phyloP scores from a whole-genome alignment of 495 filamentous ascomycete genomes.

The Tuber microsphaerosporum region DNA sequence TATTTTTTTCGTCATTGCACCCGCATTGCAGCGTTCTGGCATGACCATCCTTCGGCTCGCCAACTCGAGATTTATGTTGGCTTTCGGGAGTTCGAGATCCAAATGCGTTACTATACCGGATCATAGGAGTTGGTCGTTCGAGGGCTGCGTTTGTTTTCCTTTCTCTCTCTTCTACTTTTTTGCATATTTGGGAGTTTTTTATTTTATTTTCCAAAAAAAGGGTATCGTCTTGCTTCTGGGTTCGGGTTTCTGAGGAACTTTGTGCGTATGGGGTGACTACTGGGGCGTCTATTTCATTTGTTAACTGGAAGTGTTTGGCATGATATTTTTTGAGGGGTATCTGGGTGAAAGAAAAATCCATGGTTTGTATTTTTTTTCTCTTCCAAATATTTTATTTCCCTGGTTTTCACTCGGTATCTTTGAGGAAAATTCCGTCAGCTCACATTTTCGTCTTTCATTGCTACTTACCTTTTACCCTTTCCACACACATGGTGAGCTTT shows the following conservation, averaged over 20 bases:
- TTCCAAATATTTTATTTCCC: slow-evolving; percentile 13
- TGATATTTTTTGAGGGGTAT: slow-evolving; percentile 25
- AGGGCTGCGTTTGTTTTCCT: slow-evolving; percentile 19
- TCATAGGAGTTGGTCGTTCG: slow-evolving; percentile 8
- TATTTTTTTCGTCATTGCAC: slow-evolving; percentile 14
- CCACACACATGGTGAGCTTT: slow-evolving; percentile 8
- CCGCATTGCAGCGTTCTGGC: slow-evolving; percentile 9
- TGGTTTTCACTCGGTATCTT: slow-evolving; percentile 7
- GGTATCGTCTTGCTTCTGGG: slow-evolving; percentile 29
- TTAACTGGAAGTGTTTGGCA: slow-evolving; percentile 22
- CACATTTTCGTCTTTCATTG: slow-evolving; percentile 6
- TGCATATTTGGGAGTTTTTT: slow-evolving; percentile 31
- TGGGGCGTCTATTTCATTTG: slow-evolving; percentile 35
- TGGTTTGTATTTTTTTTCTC: slow-evolving; percentile 19
- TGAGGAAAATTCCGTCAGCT: neutral
- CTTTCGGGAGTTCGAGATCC: slow-evolving; percentile 1
- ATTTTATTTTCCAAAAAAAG: slow-evolving; percentile 18
- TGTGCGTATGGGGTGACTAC: slow-evolving; percentile 25
- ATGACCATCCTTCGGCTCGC: slow-evolving; percentile 3
- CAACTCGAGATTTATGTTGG: slow-evolving; percentile 5
- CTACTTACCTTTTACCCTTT: slow-evolving; percentile 15
- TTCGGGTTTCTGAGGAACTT: slow-evolving; percentile 34
- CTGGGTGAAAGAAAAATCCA: neutral
- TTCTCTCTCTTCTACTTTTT: slow-evolving; percentile 9
- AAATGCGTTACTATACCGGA: slow-evolving; percentile 2